Base-by-base conservation (phyloP, 352 stramenopile species). In the Phytophthora syringae region DNA sequence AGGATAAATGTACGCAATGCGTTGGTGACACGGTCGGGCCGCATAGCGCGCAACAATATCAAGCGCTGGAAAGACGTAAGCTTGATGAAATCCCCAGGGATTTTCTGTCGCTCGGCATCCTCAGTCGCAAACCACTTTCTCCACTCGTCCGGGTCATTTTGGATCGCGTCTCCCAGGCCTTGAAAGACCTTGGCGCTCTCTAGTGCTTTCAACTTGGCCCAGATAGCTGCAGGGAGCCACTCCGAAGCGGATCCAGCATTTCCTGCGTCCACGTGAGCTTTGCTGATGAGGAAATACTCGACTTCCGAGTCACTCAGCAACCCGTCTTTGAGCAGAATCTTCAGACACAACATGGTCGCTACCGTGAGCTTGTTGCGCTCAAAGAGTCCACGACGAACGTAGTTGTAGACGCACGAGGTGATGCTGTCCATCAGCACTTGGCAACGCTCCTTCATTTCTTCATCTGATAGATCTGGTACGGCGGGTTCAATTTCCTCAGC, bases 101-200 rank as follows among this genome's bases (percentile, higher is more conserved):
- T 80, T 58, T 98, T 97, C 22, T 94, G 86, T 16, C 88, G 77
- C 77, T 99, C 97, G 2, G 94, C 94, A 54, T 98, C 94, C 73
- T 98, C 94, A 0, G 93, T 82, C 32, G 98, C 94, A 76, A 99
- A 99, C 95, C 95, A 99, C 67, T 93, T 90, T 25, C 86, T 70
- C 97, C 97, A 99, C 32, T 98, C 96, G 60, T 99, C 97, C 1
- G 93, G 95, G 49, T 99, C 96, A 48, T 94, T 97, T 67, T 99
- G 97, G 70, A 99, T 98, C 20, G 84, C 89, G 74, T 99, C 97
- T 7, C 95, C 95, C 9, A 99, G 70, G 36, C 90, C 92, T 45
- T 93, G 73, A 60, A 99, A 98, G 21, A 82, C 88, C 55, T 98
- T 98, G 9, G 56, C 32, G 18, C 72, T 79, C 52, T 98, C 95